Conservation (phyloP, 2,329 filamentous ascomycete genomes). For the Coccinonectria pachysandricola region DNA sequence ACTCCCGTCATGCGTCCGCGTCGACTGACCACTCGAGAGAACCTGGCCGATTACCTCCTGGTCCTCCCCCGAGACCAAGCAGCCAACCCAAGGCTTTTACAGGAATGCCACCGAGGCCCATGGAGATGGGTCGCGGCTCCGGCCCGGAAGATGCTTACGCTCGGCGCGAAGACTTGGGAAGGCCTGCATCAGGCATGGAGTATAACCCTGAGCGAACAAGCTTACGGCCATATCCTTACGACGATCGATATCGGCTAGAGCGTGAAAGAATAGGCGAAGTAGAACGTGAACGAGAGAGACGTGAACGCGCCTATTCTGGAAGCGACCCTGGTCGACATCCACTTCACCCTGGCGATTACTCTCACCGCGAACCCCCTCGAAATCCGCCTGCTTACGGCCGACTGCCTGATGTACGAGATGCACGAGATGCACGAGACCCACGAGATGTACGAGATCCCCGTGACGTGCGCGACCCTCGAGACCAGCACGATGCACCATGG, state of each 20-base stretch:
- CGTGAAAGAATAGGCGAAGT: constrained; percentile 36
- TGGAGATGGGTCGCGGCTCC: constrained; percentile 35
- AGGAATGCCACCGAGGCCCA: constrained; percentile 33
- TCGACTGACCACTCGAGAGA: constrained; percentile 35
- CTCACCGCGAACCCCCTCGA: constrained; percentile 34
- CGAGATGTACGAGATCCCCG: constrained; percentile 16
- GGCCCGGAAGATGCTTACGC: constrained; percentile 34
- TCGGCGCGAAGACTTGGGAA: constrained; percentile 38
- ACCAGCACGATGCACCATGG: constrained; percentile 24
- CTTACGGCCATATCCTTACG: constrained; percentile 34
- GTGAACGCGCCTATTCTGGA: constrained; percentile 39
- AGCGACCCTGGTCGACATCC: constrained; percentile 35
- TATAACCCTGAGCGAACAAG: constrained; percentile 43
- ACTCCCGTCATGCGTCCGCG: constrained; percentile 38
- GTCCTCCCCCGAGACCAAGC: constrained; percentile 37
- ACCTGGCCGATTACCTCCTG: constrained; percentile 25
- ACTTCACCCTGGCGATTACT: constrained; percentile 25
- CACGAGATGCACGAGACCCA: constrained; percentile 24
- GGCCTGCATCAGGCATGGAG: constrained; percentile 29
- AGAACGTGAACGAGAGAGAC: constrained; percentile 33
- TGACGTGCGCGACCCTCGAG: constrained; percentile 11
- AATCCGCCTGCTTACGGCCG: constrained; percentile 36
- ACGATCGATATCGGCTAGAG: constrained; percentile 43
- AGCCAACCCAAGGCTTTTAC: constrained; percentile 42
- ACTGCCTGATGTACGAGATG: constrained; percentile 32